Conservation (phyloP, 1,139 yeast genomes). For the Lodderomyces metapsilosis region DNA sequence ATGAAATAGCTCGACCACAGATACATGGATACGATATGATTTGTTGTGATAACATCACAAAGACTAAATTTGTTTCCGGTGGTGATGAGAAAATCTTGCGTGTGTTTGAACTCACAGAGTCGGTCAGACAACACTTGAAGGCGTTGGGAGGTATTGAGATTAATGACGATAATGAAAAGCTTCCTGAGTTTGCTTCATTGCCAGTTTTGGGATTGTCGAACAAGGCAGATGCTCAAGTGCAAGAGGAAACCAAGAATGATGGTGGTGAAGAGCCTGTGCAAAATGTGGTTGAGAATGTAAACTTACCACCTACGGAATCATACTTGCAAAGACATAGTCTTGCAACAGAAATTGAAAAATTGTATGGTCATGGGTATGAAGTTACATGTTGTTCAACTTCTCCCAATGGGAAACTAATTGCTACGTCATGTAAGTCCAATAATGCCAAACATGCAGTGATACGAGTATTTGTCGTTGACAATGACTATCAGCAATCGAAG, state of each 20-base stretch:
- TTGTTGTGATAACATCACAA: constrained; percentile 63
- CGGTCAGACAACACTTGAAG: constrained; percentile 63
- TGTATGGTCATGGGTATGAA: constrained; percentile 98
- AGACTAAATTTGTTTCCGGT: constrained; percentile 77
- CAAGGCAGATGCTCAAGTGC: constrained; percentile 64
- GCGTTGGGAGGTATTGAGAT: constrained; percentile 50
- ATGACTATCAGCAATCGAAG: constrained; percentile 38
- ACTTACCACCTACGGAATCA: constrained; percentile 79
- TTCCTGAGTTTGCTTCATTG: constrained; percentile 81
- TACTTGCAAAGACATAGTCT: constrained; percentile 87
- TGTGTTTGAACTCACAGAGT: constrained; percentile 85
- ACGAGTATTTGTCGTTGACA: constrained; percentile 63
- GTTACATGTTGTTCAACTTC: constrained; percentile 76
- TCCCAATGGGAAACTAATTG: constrained; percentile 63
- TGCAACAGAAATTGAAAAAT: constrained; percentile 92
- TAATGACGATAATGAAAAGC: constrained; percentile 20
- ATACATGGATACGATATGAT: constrained; percentile 98
- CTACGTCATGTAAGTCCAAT: constrained; percentile 92
- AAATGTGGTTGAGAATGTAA: constrained; percentile 47
- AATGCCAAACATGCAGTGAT: constrained; percentile 81
- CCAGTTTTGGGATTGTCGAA: constrained; percentile 95
- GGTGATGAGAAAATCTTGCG: constrained; percentile 95
- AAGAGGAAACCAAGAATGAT: constrained; percentile 36
- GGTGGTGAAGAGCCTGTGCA: constrained; percentile 32
- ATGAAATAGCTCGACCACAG: constrained; percentile 94